Percentiles rank a stretch among this genome's conserved stretches.
These are phyloP conservation scores for Coccomyxa sp. DNA, from an alignment of 139 green algal genomes.

Conservation along the genomic window DNA sequence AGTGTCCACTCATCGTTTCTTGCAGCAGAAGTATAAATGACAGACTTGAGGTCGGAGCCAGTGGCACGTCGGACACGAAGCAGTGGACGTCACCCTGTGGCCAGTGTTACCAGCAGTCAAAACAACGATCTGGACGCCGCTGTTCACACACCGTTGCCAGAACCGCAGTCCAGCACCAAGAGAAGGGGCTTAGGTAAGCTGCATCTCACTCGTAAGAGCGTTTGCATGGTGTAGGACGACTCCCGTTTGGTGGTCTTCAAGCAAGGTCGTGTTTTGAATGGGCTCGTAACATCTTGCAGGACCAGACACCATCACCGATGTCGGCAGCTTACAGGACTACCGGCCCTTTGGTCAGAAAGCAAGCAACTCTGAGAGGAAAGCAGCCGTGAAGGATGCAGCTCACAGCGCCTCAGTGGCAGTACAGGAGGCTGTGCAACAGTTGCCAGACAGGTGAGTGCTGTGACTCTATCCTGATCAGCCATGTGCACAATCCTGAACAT, in stretches of 20 bases:
- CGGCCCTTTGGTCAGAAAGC: no score
- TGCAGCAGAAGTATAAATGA: not conserved
- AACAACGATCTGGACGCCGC: not conserved
- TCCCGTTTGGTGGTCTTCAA: not conserved
- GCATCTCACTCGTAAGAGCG: not conserved
- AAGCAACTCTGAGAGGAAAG: no score
- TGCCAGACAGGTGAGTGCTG: not conserved
- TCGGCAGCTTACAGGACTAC: not conserved
- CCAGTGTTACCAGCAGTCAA: not conserved
- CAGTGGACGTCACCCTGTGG: no score
- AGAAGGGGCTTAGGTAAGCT: not conserved
- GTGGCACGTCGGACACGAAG: not conserved
- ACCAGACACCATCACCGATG: not conserved
- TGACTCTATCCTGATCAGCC: not conserved
- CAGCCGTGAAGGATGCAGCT: no score
- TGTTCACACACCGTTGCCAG: not conserved
- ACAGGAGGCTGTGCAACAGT: no score
- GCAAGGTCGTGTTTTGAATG: not conserved
- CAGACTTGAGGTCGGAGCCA: not conserved
- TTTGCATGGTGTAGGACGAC: not conserved
- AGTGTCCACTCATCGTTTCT: not conserved
- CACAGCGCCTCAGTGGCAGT: no score
- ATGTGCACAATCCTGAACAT: not conserved
- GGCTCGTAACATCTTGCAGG: not conserved
- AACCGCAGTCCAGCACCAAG: not conserved